These are phyloP conservation scores for Lyophyllum decastes DNA, from an alignment of 768 basidiomycete genomes.

Conservation along the genomic window DNA sequence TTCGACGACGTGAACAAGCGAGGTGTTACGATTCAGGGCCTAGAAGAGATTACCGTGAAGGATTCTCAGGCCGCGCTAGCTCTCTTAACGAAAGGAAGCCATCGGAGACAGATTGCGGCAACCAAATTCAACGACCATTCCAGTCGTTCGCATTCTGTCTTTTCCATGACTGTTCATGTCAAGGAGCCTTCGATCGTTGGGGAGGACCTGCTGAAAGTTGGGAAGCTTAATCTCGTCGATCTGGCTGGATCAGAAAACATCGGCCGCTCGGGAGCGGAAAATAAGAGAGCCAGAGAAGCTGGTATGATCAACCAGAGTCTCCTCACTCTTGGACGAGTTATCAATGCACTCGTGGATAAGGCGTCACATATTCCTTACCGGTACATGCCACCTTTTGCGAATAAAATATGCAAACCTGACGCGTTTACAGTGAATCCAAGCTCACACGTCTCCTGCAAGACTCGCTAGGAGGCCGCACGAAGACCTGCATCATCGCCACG, in stretches of 20 bases:
- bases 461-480: slow-evolving; percentile 95
- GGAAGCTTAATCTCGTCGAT: slow-evolving; percentile 96
- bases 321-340: slow-evolving; percentile 94
- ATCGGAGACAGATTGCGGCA: slow-evolving; percentile 88
- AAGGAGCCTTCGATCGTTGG: slow-evolving; percentile 79
- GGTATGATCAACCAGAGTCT: slow-evolving; percentile 99
- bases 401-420: neutral
- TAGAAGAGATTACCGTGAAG: slow-evolving; percentile 87
- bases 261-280: slow-evolving; percentile 92
- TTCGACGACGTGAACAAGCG: slow-evolving; percentile 90
- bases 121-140: slow-evolving; percentile 99
- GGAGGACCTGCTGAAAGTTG: slow-evolving; percentile 89
- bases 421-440: slow-evolving; percentile 79
- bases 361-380: slow-evolving; percentile 93
- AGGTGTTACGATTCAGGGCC: slow-evolving; percentile 91
- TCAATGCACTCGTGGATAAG: slow-evolving; percentile 92
- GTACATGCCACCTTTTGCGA: slow-evolving; percentile 35
- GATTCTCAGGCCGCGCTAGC: slow-evolving; percentile 81
- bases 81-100: slow-evolving; percentile 85
- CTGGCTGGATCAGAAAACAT: slow-evolving; percentile 98
- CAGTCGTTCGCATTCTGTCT: slow-evolving; percentile 96
- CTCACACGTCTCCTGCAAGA: slow-evolving; percentile 97
- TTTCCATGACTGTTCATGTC: slow-evolving; percentile 92
- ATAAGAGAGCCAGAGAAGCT: slow-evolving; percentile 92
- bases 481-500: slow-evolving; percentile 97